A percentile compares a stretch with the other conserved stretches of the same genome.
Evolutionary conservation across 176 grass and related monocot genomes (phyloP).

Genomic region (Elaeis guineensis): DNA sequence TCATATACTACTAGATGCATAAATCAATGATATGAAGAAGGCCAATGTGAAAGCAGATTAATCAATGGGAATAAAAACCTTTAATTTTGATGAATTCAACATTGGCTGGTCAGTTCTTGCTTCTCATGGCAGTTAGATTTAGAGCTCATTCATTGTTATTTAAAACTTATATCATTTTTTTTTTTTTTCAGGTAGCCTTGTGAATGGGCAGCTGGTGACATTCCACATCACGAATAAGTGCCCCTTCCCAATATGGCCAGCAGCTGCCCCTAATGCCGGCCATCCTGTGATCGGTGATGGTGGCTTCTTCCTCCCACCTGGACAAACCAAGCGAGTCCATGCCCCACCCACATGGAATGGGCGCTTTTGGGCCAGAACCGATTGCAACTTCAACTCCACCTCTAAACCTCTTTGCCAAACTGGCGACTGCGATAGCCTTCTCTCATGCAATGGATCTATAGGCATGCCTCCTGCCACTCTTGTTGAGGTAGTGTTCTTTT

Average conservation of each 20-base stretch:
- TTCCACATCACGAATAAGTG: conserved; percentile 72
- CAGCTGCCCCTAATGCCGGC: conserved; percentile 56
- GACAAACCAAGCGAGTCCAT: conserved; percentile 33
- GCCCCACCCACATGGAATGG: conserved; percentile 69
- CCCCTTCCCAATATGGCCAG: conserved; percentile 77
- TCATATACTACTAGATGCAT: too few relatives aligned
- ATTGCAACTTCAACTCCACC: conserved; percentile 39
- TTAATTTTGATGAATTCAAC: too few relatives aligned
- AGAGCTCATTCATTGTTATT: too few relatives aligned
- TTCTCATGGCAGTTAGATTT: too few relatives aligned
- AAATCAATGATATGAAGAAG: too few relatives aligned
- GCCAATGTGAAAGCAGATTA: too few relatives aligned
- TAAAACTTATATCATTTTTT: too few relatives aligned
- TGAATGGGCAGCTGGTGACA: conserved; percentile 8
- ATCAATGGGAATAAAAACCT: too few relatives aligned
- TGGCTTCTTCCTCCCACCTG: conserved; percentile 56
- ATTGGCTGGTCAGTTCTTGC: too few relatives aligned
- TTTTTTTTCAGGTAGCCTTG: not conserved
- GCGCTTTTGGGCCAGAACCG: conserved; percentile 72
- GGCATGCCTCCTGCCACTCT: conserved; percentile 64
- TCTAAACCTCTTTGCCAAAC: conserved; percentile 30
- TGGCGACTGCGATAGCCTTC: conserved; percentile 55
- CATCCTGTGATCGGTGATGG: conserved; percentile 53
- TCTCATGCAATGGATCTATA: conserved; percentile 73
- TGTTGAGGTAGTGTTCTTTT: conserved; percentile 36